phyloP scores from a whole-genome alignment of 2,329 filamentous ascomycete genomes.

The Neofusicoccum cordaticola region DNA sequence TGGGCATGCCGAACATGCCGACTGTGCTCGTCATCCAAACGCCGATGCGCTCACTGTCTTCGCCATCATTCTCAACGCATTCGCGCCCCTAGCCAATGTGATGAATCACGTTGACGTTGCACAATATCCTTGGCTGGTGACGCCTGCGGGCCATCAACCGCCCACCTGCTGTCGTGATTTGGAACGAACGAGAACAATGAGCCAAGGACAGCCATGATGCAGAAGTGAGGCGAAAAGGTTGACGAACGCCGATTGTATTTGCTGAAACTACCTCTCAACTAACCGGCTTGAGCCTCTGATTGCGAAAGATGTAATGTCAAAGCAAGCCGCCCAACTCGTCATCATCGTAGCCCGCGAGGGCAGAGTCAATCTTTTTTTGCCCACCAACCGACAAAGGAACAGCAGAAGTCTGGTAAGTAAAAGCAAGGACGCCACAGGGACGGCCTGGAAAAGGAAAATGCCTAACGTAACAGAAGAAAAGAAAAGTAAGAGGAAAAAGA shows the following conservation, averaged over 20 bases:
- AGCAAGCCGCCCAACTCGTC: constrained; percentile 17
- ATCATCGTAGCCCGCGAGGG: constrained; percentile 19
- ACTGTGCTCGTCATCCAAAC: background rate
- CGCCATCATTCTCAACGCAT: background rate
- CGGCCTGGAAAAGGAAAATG: background rate
- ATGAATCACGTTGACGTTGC: background rate
- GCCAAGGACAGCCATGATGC: background rate
- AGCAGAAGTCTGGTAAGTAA: constrained; percentile 2
- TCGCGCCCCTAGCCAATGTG: background rate
- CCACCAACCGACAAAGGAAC: constrained; percentile 15
- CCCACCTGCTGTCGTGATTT: background rate
- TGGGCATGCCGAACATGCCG: constrained; percentile 12
- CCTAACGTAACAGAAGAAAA: constrained; percentile 8
- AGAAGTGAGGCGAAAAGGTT: background rate
- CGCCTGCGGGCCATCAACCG: background rate
- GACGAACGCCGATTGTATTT: constrained; percentile 13
- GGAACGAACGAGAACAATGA: background rate
- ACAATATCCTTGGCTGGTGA: background rate
- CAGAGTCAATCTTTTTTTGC: constrained; percentile 18
- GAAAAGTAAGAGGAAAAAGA: constrained; percentile 9
- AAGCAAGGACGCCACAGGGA: background rate
- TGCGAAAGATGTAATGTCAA: constrained; percentile 13
- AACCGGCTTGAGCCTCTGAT: constrained; percentile 14
- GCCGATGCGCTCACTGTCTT: background rate
- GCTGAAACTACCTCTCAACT: constrained; percentile 10